Evolutionary conservation across 441 rosid species (phyloP).

Genomic region (Populus hybrid): DNA sequence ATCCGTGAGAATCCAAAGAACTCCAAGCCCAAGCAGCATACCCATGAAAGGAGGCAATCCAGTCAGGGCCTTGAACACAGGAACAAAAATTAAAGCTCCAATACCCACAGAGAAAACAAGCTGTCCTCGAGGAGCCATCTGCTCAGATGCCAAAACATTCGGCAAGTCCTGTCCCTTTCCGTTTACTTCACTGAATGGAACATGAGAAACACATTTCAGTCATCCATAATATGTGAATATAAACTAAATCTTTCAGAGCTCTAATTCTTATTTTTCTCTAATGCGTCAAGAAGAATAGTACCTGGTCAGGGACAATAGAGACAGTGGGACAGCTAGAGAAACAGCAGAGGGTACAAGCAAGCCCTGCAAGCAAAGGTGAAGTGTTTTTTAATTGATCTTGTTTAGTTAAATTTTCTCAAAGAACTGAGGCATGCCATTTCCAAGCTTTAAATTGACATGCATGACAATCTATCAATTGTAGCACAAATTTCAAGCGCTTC

Average conservation of each 20-base stretch:
- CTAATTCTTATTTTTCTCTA: slow-evolving; percentile 9
- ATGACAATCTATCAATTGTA: neutral
- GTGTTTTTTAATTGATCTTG: neutral
- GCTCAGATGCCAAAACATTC: slow-evolving; percentile 70
- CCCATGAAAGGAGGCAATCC: slow-evolving; percentile 98
- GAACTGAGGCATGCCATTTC: neutral
- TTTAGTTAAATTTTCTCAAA: neutral
- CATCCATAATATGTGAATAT: slow-evolving; percentile 12
- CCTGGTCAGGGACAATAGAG: slow-evolving; percentile 93
- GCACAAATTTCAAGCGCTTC: neutral
- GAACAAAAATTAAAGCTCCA: slow-evolving; percentile 89
- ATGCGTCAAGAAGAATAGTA: slow-evolving; percentile 33
- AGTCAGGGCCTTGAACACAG: slow-evolving; percentile 85
- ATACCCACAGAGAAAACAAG: slow-evolving; percentile 79
- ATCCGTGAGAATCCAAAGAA: slow-evolving; percentile 95
- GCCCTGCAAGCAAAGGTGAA: slow-evolving; percentile 42
- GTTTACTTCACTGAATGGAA: slow-evolving; percentile 73
- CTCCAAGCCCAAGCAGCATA: slow-evolving; percentile 90
- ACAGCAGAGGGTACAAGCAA: slow-evolving; percentile 69
- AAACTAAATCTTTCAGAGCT: slow-evolving; percentile 11
- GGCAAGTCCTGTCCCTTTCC: slow-evolving; percentile 63
- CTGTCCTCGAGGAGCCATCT: slow-evolving; percentile 91
- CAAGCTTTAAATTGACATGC: neutral
- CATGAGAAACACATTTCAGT: slow-evolving; percentile 22
- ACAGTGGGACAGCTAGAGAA: slow-evolving; percentile 84